Evolutionary conservation across 768 basidiomycete species (phyloP).

Genomic region (Boletus pseudopeckii): DNA sequence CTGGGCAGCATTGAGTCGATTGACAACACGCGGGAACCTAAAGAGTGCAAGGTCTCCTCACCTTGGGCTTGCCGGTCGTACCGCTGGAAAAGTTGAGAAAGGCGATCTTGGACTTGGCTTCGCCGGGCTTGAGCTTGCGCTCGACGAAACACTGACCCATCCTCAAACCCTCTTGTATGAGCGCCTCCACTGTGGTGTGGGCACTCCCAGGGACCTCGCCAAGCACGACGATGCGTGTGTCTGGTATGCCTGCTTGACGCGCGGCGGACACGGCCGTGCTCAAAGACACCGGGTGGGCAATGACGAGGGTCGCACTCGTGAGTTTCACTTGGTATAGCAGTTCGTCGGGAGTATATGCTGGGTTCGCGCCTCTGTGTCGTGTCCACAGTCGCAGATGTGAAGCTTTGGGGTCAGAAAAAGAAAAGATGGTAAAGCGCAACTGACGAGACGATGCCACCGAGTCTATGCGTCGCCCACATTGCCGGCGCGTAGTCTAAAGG

Average conservation of each 20-base stretch:
- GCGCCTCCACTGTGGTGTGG: constrained; percentile 40
- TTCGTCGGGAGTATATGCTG: constrained; percentile 33
- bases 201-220: constrained; percentile 13
- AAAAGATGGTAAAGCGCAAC: constrained; percentile 12
- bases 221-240: constrained; percentile 28
- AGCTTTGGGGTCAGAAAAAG: neutral
- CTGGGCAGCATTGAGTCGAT: constrained; percentile 16
- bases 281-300: constrained; percentile 30
- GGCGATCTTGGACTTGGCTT: constrained; percentile 58
- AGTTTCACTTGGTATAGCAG: constrained; percentile 32
- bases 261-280: constrained; percentile 31
- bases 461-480: constrained; percentile 58
- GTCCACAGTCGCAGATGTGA: neutral
- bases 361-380: constrained; percentile 31
- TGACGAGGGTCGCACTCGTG: constrained; percentile 26
- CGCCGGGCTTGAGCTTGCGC: constrained; percentile 47
- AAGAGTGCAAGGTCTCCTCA: neutral
- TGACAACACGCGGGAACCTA: neutral
- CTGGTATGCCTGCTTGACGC: constrained; percentile 28
- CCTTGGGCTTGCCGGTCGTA: constrained; percentile 56
- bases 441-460: constrained; percentile 60
- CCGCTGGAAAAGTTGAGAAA: constrained; percentile 74
- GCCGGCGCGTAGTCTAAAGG: constrained; percentile 50
- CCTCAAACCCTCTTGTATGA: constrained; percentile 44
- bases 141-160: constrained; percentile 42